phyloP scores from a whole-genome alignment of 768 basidiomycete genomes.

The Kwoniella heveanensis region DNA sequence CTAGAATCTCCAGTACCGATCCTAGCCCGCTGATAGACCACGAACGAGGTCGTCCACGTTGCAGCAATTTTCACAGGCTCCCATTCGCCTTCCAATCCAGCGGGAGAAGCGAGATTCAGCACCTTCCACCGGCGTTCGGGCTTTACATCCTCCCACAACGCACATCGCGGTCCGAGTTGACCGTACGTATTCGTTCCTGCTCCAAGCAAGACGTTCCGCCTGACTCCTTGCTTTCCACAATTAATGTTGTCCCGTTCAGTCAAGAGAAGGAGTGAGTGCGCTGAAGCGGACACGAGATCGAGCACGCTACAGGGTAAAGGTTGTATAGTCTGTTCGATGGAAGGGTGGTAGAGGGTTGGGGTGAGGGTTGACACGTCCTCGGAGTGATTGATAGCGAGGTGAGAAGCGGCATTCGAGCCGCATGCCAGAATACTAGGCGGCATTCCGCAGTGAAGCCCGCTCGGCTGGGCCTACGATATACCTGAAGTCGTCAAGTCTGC shows the following conservation, averaged over 20 bases:
- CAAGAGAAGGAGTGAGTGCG: constrained; percentile 72
- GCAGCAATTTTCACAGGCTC: constrained; percentile 63
- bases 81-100: constrained; percentile 56
- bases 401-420: constrained; percentile 51
- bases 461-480: neutral
- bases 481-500: no score
- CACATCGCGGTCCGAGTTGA: constrained; percentile 65
- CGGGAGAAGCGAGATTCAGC: constrained; percentile 22
- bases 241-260: constrained; percentile 40
- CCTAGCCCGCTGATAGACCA: constrained; percentile 61
- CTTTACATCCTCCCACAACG: constrained; percentile 59
- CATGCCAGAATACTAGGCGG: constrained; percentile 29
- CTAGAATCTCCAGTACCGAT: no score
- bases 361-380: constrained; percentile 40
- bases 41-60: constrained; percentile 82
- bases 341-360: constrained; percentile 31
- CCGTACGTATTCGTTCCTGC: constrained; percentile 71
- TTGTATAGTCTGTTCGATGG: neutral
- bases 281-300: constrained; percentile 70
- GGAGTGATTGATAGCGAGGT: constrained; percentile 42
- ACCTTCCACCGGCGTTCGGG: constrained; percentile 56
- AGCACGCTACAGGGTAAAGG: constrained; percentile 53
- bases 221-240: constrained; percentile 19
- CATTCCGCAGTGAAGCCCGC: constrained; percentile 16
- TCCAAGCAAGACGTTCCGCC: constrained; percentile 66